phyloP scores from a whole-genome alignment of 352 stramenopile species.

The Pythium sp. region DNA sequence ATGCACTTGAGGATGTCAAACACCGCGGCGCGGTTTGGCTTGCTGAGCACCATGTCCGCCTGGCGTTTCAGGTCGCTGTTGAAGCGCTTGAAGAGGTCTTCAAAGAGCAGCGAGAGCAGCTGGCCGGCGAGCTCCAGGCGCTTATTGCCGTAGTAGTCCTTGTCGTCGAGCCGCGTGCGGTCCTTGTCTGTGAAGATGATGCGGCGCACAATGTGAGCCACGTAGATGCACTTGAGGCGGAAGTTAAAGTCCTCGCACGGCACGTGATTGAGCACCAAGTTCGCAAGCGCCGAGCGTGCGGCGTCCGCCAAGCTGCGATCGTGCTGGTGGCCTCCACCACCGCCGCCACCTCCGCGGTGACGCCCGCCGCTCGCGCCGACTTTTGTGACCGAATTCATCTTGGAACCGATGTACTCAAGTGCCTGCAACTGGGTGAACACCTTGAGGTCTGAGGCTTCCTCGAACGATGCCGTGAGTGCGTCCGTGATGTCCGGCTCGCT shows the following conservation, averaged over 20 bases:
- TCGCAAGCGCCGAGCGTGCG: slow-evolving; percentile 96
- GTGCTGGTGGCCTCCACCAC: slow-evolving; percentile 27
- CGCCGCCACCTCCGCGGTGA: slow-evolving; percentile 34
- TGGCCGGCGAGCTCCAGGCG: slow-evolving; percentile 98
- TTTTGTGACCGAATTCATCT: slow-evolving; percentile 89
- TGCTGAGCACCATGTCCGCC: slow-evolving; percentile 97
- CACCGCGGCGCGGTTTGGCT: slow-evolving; percentile 95
- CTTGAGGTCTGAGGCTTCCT: slow-evolving; percentile 94
- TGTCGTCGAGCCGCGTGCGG: slow-evolving; percentile 94
- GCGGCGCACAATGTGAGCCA: slow-evolving; percentile 96
- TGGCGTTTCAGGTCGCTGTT: slow-evolving; percentile 98
- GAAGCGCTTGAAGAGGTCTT: slow-evolving; percentile 98
- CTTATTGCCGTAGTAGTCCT: slow-evolving; percentile 99
- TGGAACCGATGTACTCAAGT: slow-evolving; percentile 96
- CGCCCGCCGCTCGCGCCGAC: slow-evolving; percentile 40
- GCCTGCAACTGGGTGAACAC: slow-evolving; percentile 96
- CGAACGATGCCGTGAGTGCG: slow-evolving; percentile 93
- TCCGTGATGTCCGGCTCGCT: slow-evolving; percentile 94
- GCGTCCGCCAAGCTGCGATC: slow-evolving; percentile 90
- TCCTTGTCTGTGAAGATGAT: slow-evolving; percentile 87
- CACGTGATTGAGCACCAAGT: slow-evolving; percentile 98
- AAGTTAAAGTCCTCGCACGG: slow-evolving; percentile 98
- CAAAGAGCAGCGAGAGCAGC: slow-evolving; percentile 98
- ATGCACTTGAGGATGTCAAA: slow-evolving; percentile 99
- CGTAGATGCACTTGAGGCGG: slow-evolving; percentile 96